Evolutionary conservation across 306 rosid species (phyloP).

Genomic region (Cicer bijugum): DNA sequence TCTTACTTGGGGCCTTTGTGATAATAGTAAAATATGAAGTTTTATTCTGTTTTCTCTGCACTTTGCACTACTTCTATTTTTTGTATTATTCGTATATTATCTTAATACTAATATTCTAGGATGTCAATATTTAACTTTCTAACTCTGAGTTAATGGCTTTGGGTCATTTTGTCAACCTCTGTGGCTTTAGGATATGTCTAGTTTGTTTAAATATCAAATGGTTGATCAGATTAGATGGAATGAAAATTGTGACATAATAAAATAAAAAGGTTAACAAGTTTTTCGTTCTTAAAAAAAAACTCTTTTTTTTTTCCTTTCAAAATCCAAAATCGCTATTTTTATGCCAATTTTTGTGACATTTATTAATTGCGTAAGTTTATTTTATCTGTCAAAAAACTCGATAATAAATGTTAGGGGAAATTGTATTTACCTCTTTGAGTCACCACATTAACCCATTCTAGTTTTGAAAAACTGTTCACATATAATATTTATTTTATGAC

Average conservation of each 20-base stretch:
- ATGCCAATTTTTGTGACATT: not conserved
- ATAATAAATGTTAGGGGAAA: too few species aligned
- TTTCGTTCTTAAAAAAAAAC: not conserved
- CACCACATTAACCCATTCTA: too few species aligned
- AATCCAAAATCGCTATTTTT: not conserved
- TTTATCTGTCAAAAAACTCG: too few species aligned
- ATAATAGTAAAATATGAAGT: not conserved
- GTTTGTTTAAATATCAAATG: not conserved
- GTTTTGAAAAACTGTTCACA: too few species aligned
- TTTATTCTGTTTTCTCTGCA: constrained; percentile 9
- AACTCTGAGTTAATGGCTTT: not conserved
- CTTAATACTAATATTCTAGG: not conserved
- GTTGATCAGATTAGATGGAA: not conserved
- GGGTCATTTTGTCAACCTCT: not conserved
- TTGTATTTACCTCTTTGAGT: too few species aligned
- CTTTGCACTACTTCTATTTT: not conserved
- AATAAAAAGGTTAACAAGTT: not conserved
- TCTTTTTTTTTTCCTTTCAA: not conserved
- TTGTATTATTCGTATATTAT: not conserved
- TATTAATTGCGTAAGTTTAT: not conserved
- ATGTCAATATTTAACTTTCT: not conserved
- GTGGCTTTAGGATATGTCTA: not conserved
- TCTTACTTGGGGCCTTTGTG: constrained; percentile 24
- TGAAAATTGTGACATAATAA: not conserved
- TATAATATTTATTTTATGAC: too few species aligned